A percentile compares a stretch with the other conserved stretches of the same genome.
phyloP scores from a whole-genome alignment of 1,284 basidiomycete genomes.

The Phylloporus sp. region DNA sequence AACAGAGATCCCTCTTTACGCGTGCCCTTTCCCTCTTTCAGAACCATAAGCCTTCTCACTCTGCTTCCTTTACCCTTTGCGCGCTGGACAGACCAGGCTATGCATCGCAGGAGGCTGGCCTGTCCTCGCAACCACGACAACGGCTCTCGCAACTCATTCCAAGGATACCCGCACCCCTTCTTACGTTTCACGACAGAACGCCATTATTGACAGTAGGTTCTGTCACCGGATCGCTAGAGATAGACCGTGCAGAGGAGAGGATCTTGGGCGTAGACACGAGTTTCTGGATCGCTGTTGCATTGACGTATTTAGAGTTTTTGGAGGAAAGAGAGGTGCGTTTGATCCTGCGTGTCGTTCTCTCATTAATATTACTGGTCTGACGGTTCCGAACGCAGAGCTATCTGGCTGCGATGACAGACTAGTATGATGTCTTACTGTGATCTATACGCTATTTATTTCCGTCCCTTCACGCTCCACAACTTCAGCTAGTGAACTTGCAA shows the following conservation, averaged over 20 bases:
- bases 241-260: constrained; percentile 60
- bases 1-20: constrained; percentile 52
- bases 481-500: background rate
- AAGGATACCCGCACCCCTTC: constrained; percentile 47
- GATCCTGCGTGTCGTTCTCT: background rate
- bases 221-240: constrained; percentile 62
- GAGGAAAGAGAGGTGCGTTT: constrained; percentile 71
- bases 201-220: constrained; percentile 63
- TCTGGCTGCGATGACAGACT: constrained; percentile 33
- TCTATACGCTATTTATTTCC: constrained; percentile 10
- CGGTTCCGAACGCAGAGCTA: constrained; percentile 25
- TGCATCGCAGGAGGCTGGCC: constrained; percentile 8
- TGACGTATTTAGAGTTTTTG: constrained; percentile 77
- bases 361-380: constrained; percentile 13
- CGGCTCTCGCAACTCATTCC: constrained; percentile 31
- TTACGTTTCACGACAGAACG: constrained; percentile 72
- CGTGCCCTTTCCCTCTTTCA: constrained; percentile 60
- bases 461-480: background rate
- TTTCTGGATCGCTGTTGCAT: constrained; percentile 75
- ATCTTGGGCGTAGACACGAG: constrained; percentile 70
- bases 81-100: constrained; percentile 18
- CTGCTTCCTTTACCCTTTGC: constrained; percentile 65
- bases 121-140: constrained; percentile 26
- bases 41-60: constrained; percentile 59
- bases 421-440: constrained; percentile 11